These are phyloP conservation scores for Apiospora rasikravindrae DNA, from an alignment of 2,329 filamentous ascomycete species.

Conservation along the genomic window DNA sequence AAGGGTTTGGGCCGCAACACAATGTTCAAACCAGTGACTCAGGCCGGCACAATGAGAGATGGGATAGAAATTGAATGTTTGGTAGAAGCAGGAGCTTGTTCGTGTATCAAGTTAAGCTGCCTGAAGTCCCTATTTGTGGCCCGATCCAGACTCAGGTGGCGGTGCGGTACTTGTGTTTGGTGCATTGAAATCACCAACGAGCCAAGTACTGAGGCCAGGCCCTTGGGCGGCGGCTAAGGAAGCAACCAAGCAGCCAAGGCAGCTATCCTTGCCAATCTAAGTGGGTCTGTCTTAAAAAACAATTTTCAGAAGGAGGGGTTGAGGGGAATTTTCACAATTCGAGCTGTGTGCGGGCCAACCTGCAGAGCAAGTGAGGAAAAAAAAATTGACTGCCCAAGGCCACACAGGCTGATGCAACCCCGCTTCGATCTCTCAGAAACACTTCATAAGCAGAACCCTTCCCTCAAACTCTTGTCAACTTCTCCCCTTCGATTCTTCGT, in stretches of 20 bases:
- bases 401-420: neutral
- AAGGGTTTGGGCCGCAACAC: slow-evolving; percentile 7
- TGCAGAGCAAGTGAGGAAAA: neutral
- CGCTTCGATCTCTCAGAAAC: slow-evolving; percentile 5
- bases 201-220: neutral
- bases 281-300: slow-evolving; percentile 4
- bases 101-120: slow-evolving; percentile 20
- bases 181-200: neutral
- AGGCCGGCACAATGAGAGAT: slow-evolving; percentile 10
- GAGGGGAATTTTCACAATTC: slow-evolving; percentile 4
- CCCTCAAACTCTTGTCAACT: neutral
- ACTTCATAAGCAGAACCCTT: slow-evolving; percentile 10
- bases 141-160: neutral
- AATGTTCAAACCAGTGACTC: slow-evolving; percentile 16
- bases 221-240: slow-evolving; percentile 4
- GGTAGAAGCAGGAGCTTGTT: neutral
- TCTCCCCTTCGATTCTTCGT: neutral
- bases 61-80: neutral
- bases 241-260: slow-evolving; percentile 4
- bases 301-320: slow-evolving; percentile 5
- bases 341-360: neutral
- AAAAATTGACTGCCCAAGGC: slow-evolving; percentile 4
- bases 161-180: neutral
- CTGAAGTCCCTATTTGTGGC: neutral
- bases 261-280: neutral